These are phyloP conservation scores for Penicillium alfredii DNA, from an alignment of 495 filamentous ascomycete species.

Conservation along the genomic window DNA sequence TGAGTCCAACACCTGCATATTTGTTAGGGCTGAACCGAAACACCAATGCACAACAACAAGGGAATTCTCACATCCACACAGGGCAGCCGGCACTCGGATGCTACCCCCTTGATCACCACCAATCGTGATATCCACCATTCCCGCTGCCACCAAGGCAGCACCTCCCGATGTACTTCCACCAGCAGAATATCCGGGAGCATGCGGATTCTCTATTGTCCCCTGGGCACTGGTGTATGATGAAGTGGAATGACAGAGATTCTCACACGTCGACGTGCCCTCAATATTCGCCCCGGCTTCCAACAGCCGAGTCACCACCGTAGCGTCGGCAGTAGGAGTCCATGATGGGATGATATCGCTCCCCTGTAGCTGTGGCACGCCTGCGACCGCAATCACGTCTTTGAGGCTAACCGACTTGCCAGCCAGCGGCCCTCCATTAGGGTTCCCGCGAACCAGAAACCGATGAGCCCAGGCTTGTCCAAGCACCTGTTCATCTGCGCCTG, in stretches of 20 bases:
- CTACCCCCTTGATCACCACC: slow-evolving; percentile 59
- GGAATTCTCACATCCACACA: slow-evolving; percentile 35
- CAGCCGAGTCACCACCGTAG: slow-evolving; percentile 42
- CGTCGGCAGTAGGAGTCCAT: slow-evolving; percentile 39
- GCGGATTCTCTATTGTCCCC: slow-evolving; percentile 47
- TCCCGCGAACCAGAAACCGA: slow-evolving; percentile 28
- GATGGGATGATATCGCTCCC: slow-evolving; percentile 33
- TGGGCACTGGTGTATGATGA: slow-evolving; percentile 42
- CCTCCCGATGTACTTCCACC: slow-evolving; percentile 56
- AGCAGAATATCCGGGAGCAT: slow-evolving; percentile 41
- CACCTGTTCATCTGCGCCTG: slow-evolving; percentile 22
- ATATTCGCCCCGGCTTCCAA: slow-evolving; percentile 42
- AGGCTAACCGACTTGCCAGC: slow-evolving; percentile 78
- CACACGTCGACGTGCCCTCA: slow-evolving; percentile 41
- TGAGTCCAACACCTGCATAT: slow-evolving; percentile 35
- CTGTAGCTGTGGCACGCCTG: slow-evolving; percentile 31
- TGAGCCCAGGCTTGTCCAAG: slow-evolving; percentile 31
- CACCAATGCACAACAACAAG: background rate
- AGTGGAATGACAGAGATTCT: slow-evolving; percentile 42
- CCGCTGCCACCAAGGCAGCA: slow-evolving; percentile 45
- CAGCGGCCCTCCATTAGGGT: slow-evolving; percentile 49
- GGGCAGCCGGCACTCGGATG: slow-evolving; percentile 49
- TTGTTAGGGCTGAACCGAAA: slow-evolving; percentile 4
- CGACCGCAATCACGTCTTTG: slow-evolving; percentile 40
- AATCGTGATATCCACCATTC: slow-evolving; percentile 49